Conservation (phyloP, 345 rosid genomes). For the Mercurialis annua region DNA sequence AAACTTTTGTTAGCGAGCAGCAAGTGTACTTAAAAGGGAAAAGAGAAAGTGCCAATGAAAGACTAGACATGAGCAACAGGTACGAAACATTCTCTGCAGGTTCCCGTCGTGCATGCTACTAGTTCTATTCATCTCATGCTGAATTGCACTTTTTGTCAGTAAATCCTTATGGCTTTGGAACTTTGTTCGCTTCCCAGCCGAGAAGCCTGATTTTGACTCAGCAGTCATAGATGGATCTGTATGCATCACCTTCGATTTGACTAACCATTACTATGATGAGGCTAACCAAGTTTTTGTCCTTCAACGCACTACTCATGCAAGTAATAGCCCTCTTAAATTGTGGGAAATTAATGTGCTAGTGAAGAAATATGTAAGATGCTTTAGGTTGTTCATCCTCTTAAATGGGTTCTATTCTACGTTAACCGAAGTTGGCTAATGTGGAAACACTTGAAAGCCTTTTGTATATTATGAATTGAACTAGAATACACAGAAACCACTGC, state of each 20-base stretch:
- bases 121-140: conserved; percentile 16
- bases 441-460: too few relatives aligned
- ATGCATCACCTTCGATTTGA: conserved; percentile 28
- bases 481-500: neutral
- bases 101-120: conserved; percentile 1
- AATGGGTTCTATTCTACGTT: conserved; percentile 13
- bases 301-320: neutral
- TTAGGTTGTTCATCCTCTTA: conserved; percentile 12
- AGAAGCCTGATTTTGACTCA: conserved; percentile 38
- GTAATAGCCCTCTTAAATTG: conserved; percentile 6
- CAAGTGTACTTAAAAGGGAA: conserved; percentile 44
- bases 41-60: conserved; percentile 27
- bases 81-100: conserved; percentile 22
- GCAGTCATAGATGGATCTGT: conserved; percentile 34
- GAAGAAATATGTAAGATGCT: neutral
- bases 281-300: conserved; percentile 3
- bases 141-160: conserved; percentile 25
- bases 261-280: neutral
- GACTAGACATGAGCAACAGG: conserved; percentile 52
- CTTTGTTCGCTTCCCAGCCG: conserved; percentile 36
- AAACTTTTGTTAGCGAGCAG: conserved; percentile 42
- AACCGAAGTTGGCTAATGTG: too few relatives aligned
- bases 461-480: too few relatives aligned
- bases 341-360: conserved; percentile 1
- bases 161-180: conserved; percentile 62